These are phyloP conservation scores for Dorcoceras hygrometricum DNA, from an alignment of 257 asterid genomes.

Conservation along the genomic window DNA sequence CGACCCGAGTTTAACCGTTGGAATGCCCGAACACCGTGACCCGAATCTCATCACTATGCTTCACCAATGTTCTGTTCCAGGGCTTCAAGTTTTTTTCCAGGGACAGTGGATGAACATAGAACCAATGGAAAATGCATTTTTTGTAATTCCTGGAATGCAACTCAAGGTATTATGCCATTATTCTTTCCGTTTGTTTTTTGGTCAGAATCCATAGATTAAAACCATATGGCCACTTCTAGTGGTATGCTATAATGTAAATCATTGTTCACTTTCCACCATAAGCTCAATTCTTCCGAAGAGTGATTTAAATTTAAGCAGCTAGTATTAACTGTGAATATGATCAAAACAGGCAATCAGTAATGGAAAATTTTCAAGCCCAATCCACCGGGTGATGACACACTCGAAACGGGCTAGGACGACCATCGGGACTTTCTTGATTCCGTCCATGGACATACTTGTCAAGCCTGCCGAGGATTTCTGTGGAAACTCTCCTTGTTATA, in stretches of 20 bases:
- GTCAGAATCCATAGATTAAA: not conserved
- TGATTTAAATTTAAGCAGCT: no score
- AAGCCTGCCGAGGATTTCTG: conserved; percentile 36
- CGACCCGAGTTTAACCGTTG: conserved; percentile 62
- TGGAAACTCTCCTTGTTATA: conserved; percentile 27
- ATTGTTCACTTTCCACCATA: no score
- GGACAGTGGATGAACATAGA: conserved; percentile 54
- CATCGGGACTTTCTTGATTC: conserved; percentile 45
- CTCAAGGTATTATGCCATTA: conserved; percentile 30
- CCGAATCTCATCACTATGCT: conserved; percentile 66
- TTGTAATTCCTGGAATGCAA: conserved; percentile 47
- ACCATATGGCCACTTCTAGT: not conserved
- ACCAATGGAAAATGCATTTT: conserved; percentile 39
- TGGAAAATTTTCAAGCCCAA: conserved; percentile 33
- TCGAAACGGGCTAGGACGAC: conserved; percentile 39
- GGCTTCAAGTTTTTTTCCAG: conserved; percentile 44
- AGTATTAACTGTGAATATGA: not conserved
- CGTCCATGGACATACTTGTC: conserved; percentile 40
- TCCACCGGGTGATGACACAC: conserved; percentile 62
- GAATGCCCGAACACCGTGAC: conserved; percentile 58
- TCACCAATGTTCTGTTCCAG: conserved; percentile 45
- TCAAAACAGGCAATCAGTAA: not conserved
- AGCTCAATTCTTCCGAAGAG: no score
- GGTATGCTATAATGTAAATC: no score
- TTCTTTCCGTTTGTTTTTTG: not conserved